Evolutionary conservation across 2,329 filamentous ascomycete genomes (phyloP), one percentile per base, ranked within the genome.

Genomic region (Knufia fluminis): DNA sequence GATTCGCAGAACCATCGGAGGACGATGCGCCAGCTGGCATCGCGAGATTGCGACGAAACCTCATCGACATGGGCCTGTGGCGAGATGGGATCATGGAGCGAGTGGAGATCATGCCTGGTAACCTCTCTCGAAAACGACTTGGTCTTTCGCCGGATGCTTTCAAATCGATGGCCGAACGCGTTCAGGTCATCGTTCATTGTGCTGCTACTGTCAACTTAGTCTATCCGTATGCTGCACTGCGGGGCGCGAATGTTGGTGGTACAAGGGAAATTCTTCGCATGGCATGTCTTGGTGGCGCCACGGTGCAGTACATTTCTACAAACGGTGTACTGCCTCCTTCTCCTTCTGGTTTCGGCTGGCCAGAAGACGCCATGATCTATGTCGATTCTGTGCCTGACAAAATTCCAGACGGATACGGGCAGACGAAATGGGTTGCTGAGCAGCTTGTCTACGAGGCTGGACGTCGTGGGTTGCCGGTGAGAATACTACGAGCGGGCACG

Each of bases 361-460:
- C 77, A 1, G 86, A 90, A 63, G 77, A 82, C 53, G 70, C 78
- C 8, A 80, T 83, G 68, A 70, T 90, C 14, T 72, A 75, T 24
- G 74, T 86, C 3, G 77, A 83, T 10, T 78, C 82, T 41, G 85
- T 89, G 1, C 81, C 83, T 0, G 76, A 72, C 38, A 83, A 83
- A 62, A 70, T 89, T 3, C 67, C 76, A 1, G 84, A 88, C 59
- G 85, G 85, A 1, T 89, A 89, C 54, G 83, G 84, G 0, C 85
- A 88, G 65, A 86, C 84, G 0, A 89, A 89, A 62, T 89, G 85
- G 85, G 85, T 86, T 24, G 84, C 85, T 2, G 85, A 89, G 62
- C 80, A 84, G 62, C 79, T 89, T 2, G 80, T 86, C 7, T 71
- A 79, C 9, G 82, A 87, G 60, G 84, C 85, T 8, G 76, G 76